A percentile compares a stretch with the other conserved stretches of the same genome.
These are phyloP conservation scores for Arachnomyces sp. DNA, from an alignment of 2,329 filamentous ascomycete genomes.

Conservation along the genomic window DNA sequence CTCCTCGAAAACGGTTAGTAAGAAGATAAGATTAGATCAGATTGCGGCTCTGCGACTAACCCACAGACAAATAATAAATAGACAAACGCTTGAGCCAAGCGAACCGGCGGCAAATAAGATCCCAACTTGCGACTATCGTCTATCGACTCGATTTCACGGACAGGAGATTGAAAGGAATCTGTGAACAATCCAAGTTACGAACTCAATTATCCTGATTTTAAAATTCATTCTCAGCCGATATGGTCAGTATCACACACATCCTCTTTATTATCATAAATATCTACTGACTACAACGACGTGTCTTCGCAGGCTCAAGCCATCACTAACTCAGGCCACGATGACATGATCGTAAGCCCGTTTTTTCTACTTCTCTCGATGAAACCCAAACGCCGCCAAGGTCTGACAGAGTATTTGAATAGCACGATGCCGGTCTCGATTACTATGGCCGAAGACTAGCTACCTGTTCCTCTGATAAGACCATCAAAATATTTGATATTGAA, in stretches of 20 bases:
- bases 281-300: slow-evolving; percentile 13
- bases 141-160: no score
- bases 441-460: slow-evolving; percentile 94
- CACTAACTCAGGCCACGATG: slow-evolving; percentile 85
- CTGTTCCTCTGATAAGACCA: slow-evolving; percentile 95
- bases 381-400: neutral
- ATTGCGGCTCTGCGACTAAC: no score
- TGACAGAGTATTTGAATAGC: slow-evolving; percentile 43
- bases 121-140: no score
- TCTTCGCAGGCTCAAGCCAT: slow-evolving; percentile 63
- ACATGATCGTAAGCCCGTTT: slow-evolving; percentile 84
- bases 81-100: no score
- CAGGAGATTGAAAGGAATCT: no score
- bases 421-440: slow-evolving; percentile 97
- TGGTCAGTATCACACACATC: slow-evolving; percentile 9
- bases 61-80: no score
- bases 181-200: no score
- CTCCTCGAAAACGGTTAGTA: no score
- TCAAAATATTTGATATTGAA: slow-evolving; percentile 98
- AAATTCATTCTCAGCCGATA: slow-evolving; percentile 6
- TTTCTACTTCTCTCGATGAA: neutral
- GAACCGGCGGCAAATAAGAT: no score
- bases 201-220: no score
- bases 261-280: slow-evolving; percentile 3
- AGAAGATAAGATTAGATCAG: no score